phyloP scores from a whole-genome alignment of 345 rosid species.

The Acer saccharum region DNA sequence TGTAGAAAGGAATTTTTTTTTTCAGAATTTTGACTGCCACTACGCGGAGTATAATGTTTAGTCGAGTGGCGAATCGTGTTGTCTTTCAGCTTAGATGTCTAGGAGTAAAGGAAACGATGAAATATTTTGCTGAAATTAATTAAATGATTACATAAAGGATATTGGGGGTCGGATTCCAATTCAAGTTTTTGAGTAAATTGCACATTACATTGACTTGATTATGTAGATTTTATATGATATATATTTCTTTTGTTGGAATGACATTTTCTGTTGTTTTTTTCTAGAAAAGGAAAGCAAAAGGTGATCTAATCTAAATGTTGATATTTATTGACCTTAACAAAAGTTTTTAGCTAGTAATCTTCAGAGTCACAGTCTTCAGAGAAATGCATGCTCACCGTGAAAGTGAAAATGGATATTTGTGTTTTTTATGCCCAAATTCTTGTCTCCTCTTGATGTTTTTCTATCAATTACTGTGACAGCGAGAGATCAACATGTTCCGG shows the following conservation, averaged over 20 bases:
- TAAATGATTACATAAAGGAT: slow-evolving; percentile 11
- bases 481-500: too few species aligned
- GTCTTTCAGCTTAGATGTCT: slow-evolving; percentile 29
- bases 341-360: too few species aligned
- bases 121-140: slow-evolving; percentile 22
- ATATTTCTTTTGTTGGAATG: not conserved
- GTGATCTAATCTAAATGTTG: too few species aligned
- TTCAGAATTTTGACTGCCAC: slow-evolving; percentile 31
- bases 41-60: slow-evolving; percentile 10
- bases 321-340: too few species aligned
- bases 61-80: slow-evolving; percentile 28
- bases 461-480: too few species aligned
- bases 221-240: not conserved
- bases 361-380: too few species aligned
- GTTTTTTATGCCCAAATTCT: too few species aligned
- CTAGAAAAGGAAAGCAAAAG: too few species aligned
- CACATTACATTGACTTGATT: not conserved
- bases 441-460: too few species aligned
- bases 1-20: slow-evolving; percentile 24
- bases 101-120: slow-evolving; percentile 22
- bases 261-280: too few species aligned
- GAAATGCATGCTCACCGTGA: too few species aligned
- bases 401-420: too few species aligned
- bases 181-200: not conserved
- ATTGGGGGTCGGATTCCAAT: slow-evolving; percentile 9